Evolutionary conservation across 2,329 filamentous ascomycete genomes (phyloP), one percentile per base, ranked within the genome.

Genomic region (Diatrype stigma): DNA sequence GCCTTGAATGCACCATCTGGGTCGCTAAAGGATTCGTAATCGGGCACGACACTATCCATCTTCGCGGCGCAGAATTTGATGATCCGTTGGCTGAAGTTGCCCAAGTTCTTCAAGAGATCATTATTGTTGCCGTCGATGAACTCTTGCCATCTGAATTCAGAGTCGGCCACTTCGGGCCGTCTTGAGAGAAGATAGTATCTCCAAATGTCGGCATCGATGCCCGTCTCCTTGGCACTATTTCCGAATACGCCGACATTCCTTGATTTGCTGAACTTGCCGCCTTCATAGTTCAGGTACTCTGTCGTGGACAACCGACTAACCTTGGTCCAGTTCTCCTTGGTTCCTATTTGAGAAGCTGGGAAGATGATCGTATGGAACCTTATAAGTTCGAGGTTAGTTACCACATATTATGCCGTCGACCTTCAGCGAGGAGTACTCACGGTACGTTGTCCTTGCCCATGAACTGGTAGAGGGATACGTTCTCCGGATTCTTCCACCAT

Each of bases 251-350:
- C 92, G 35, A 96, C 82, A 30, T 88, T 89, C 61, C 90, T 82
- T 47, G 89, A 94, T 72, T 96, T 96, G 67, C 87, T 92, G 74
- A 96, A 96, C 68, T 96, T 96, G 58, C 89, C 89, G 53, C 84
- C 83, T 68, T 94, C 89, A 64, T 94, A 94, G 73, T 93, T 92
- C 58, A 94, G 77, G 63, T 94, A 92, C 67, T 96, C 92, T 1
- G 91, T 94, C 1, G 91, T 92, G 8, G 89, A 94, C 47, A 96
- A 80, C 63, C 91, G 89, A 72, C 95, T 85, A 32, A 96, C 81
- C 81, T 87, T 89, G 46, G 90, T 96, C 92, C 92, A 96, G 56
- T 86, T 85, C 60, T 96, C 86, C 42, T 80, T 77, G 0, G 91
- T 93, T 51, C 92, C 92, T 11, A 96, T 78, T 68, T 96, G 88